Percentiles rank a stretch among this genome's conserved stretches.
phyloP scores from a whole-genome alignment of 108 stramenopile species.

The Pseudonitzschia delicatissima region DNA sequence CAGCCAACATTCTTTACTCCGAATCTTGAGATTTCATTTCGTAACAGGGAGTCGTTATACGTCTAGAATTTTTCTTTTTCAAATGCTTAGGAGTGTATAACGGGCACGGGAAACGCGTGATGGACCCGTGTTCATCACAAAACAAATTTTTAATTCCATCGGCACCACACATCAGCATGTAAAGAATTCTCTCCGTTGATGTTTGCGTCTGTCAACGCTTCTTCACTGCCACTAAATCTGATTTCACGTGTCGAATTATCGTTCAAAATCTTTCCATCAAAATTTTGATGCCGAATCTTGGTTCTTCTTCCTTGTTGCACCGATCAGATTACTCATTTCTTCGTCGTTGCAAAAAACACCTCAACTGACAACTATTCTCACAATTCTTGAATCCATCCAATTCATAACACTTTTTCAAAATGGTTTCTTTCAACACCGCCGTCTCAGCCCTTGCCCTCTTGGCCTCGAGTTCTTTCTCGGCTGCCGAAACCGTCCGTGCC shows the following conservation, averaged over 20 bases:
- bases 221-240: background rate
- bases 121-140: no score
- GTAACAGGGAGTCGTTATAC: no score
- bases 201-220: no score
- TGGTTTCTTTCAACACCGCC: constrained; percentile 10
- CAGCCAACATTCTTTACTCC: no score
- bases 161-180: no score
- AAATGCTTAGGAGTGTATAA: no score
- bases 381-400: background rate
- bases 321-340: background rate
- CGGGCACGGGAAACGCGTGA: no score
- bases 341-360: background rate
- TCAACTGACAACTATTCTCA: background rate
- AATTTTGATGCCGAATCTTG: background rate
- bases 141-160: no score
- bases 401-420: background rate
- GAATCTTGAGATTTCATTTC: no score
- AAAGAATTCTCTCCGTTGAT: no score
- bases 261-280: background rate
- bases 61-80: no score
- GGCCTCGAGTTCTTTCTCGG: background rate
- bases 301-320: background rate
- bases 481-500: background rate
- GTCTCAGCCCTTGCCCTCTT: constrained; percentile 4
- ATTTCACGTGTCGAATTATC: background rate